Evolutionary conservation across 192 early-diverging fungal species (phyloP).

Genomic region (Coemansia sp.): DNA sequence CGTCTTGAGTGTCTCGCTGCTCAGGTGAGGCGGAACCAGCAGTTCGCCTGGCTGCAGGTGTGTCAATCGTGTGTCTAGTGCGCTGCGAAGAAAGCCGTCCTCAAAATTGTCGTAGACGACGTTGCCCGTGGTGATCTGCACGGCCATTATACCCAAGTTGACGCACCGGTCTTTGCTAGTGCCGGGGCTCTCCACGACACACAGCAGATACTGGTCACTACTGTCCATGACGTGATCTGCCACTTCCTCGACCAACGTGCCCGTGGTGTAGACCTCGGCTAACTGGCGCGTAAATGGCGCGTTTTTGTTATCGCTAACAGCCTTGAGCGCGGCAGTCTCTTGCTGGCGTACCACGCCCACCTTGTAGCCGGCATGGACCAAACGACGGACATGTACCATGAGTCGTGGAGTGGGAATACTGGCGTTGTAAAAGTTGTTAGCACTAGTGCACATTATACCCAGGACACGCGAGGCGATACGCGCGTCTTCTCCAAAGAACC

Average conservation of each 20-base stretch:
- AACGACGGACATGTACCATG: constrained; percentile 77
- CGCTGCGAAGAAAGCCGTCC: constrained; percentile 31
- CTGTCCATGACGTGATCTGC: constrained; percentile 67
- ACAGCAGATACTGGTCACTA: constrained; percentile 81
- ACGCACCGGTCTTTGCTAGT: constrained; percentile 18
- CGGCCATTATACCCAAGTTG: constrained; percentile 78
- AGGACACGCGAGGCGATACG: constrained; percentile 77
- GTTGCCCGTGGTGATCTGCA: constrained; percentile 88
- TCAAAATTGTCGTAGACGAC: constrained; percentile 62
- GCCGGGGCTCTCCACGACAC: constrained; percentile 66
- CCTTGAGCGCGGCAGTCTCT: constrained; percentile 88
- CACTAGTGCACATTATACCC: constrained; percentile 78
- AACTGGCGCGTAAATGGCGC: constrained; percentile 86
- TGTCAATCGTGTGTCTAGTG: constrained; percentile 45
- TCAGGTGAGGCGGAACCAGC: constrained; percentile 20
- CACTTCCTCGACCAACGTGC: constrained; percentile 88
- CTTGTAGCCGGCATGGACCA: constrained; percentile 83
- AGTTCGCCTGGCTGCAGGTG: constrained; percentile 46
- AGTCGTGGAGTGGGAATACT: constrained; percentile 82
- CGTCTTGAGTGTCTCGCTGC: constrained; percentile 23
- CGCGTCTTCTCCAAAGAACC: constrained; percentile 92
- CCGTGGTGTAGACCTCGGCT: constrained; percentile 80
- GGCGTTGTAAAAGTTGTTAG: constrained; percentile 79
- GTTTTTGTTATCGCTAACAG: constrained; percentile 65
- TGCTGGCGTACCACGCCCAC: constrained; percentile 85